phyloP scores from a whole-genome alignment of 1,139 yeast species.

The Spencermartinsiella ligniputridi region DNA sequence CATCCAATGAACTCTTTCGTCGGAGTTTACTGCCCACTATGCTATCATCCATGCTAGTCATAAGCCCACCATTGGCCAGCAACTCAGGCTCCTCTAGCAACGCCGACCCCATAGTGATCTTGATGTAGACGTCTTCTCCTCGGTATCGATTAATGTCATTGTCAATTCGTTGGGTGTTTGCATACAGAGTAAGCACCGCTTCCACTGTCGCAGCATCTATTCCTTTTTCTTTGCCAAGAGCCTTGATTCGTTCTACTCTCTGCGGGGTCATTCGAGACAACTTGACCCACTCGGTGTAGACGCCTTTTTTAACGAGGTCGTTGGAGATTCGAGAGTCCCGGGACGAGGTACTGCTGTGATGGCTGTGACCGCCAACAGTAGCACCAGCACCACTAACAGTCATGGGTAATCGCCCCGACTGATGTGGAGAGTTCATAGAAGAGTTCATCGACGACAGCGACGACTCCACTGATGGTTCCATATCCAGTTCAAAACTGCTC shows the following conservation, averaged over 20 bases:
- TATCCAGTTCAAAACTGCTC: not conserved
- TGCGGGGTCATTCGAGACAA: conserved; percentile 29
- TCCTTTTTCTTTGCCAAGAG: conserved; percentile 29
- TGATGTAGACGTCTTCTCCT: conserved; percentile 29
- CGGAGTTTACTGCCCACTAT: not conserved
- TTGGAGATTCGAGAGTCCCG: conserved; percentile 1
- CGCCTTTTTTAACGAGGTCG: conserved; percentile 15
- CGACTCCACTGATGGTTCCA: not conserved
- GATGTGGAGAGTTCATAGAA: not conserved
- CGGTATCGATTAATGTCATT: conserved; percentile 24
- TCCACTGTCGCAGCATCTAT: conserved; percentile 31
- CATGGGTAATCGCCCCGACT: no score
- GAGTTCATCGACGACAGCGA: not conserved
- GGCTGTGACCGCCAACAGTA: conserved; percentile 1
- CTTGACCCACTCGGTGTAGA: conserved; percentile 30
- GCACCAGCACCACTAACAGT: not conserved
- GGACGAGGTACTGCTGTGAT: conserved; percentile 3
- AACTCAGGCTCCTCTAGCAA: conserved; percentile 14
- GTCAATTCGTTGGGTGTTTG: conserved; percentile 20
- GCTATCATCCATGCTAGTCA: not conserved
- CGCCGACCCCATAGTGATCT: conserved; percentile 30
- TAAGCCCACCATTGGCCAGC: conserved; percentile 8
- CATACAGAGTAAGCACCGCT: conserved; percentile 28
- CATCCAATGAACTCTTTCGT: not conserved
- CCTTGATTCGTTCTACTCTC: conserved; percentile 26